Evolutionary conservation across 768 basidiomycete species (phyloP), one percentile per base, ranked within the genome.

Genomic region (Clavaria fumosa): DNA sequence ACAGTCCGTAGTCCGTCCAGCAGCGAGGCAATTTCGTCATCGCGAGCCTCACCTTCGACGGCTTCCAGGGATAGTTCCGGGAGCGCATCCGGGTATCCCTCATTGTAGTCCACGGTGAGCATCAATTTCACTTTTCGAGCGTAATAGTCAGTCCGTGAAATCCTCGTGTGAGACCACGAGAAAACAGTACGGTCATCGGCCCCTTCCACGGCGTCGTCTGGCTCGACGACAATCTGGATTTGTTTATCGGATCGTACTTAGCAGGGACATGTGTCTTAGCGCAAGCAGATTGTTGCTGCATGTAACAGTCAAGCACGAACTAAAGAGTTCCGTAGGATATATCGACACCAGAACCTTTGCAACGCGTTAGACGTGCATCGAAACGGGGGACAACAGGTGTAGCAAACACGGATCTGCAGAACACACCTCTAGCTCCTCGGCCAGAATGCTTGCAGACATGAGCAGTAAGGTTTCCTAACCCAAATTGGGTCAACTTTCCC

Each of bases 391-490:
- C 28, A 22, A 34, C 44, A 21, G 37, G 10, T 18, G 27, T 28
- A 39, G 34, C 32, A 26, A 39, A 30, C 37, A 41, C 40, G 30
- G 31, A 45, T 38, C 43, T 45, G n/a, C n/a, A n/a, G n/a, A n/a
- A n/a, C n/a, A n/a, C 50, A 91, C 89, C 75, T 96, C 89, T 44
- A 90, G 75, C 58, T 96, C 90, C 60, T 96, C 90, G 39, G 74
- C 64, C 38, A 95, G 64, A 24, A 73, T 63, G 42, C 78, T 75
- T 34, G 67, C 62, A 42, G 71, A 69, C 80, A 83, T 81, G 31
- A 41, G 22, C 36, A n/a, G n/a, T n/a, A n/a, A n/a, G n/a, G n/a
- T n/a, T n/a, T n/a, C n/a, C n/a, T n/a, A n/a, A n/a, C n/a, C n/a
- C n/a, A n/a, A n/a, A n/a, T n/a, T n/a, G n/a, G n/a, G n/a, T n/a